A percentile compares a stretch with the other conserved stretches of the same genome.
These are phyloP conservation scores for Galerina sulciceps DNA, from an alignment of 768 basidiomycete genomes.

Conservation along the genomic window DNA sequence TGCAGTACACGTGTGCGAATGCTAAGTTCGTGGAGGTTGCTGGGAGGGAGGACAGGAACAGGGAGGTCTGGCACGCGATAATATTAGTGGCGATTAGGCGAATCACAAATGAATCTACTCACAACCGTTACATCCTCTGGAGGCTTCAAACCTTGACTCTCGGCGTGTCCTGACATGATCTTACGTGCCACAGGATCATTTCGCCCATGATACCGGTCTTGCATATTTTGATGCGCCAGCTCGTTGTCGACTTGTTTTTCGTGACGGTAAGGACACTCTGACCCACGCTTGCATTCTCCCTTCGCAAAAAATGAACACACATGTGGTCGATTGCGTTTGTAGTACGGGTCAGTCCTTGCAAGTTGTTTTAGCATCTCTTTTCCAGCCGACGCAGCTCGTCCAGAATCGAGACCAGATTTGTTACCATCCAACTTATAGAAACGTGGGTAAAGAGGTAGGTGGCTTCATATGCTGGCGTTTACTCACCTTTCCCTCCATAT, in stretches of 20 bases:
- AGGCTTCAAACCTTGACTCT: constrained; percentile 79
- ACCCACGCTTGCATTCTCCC: constrained; percentile 91
- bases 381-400: constrained; percentile 74
- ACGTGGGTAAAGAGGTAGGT: background rate
- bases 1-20: constrained; percentile 74
- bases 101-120: constrained; percentile 33
- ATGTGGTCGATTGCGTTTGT: constrained; percentile 95
- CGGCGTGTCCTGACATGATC: constrained; percentile 82
- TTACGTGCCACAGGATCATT: constrained; percentile 95
- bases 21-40: constrained; percentile 65
- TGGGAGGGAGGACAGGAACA: constrained; percentile 84
- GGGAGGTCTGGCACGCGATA: constrained; percentile 61
- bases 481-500: constrained; percentile 83
- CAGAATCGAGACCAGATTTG: constrained; percentile 66
- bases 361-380: constrained; percentile 97
- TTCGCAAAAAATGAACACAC: constrained; percentile 95
- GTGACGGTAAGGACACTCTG: constrained; percentile 95
- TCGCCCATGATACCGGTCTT: constrained; percentile 90
- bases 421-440: constrained; percentile 65
- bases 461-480: background rate
- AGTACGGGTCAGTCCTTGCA: constrained; percentile 94
- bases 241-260: constrained; percentile 87
- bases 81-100: background rate
- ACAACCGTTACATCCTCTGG: constrained; percentile 90
- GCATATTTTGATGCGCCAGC: constrained; percentile 88